Evolutionary conservation across 164 flowering plant genomes (phyloP), one percentile per base, ranked within the genome.

Genomic region (Dillenia suffruticosa): DNA sequence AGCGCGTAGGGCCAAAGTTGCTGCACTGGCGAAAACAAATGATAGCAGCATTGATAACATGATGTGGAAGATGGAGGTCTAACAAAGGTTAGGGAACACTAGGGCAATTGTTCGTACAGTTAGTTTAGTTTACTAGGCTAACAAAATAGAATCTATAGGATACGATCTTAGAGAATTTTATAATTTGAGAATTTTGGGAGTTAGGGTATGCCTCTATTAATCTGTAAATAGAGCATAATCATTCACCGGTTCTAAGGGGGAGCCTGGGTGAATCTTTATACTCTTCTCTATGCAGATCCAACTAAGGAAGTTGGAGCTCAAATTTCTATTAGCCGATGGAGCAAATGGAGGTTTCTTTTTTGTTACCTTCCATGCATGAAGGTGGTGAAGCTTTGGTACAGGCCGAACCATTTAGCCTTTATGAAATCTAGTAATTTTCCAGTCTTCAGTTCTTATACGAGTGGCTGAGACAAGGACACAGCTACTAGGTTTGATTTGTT

Each of bases 1-100:
- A 45, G 76, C 85, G 50, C 81, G 82, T 55, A 66, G 86, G n/a
- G 83, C 86, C 16, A 85, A 84, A 74, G 87, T 88, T 69, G 89
- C 83, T 9, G 90, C 87, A 17, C 19, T 81, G 61, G 93, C 84
- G 79, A 82, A 76, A 49, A 47, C 76, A 0, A 76, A 75, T 53
- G 76, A 78, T 9, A 9, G 67, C 56, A 64, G 67, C 67, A 51
- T 59, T 24, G 82, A 79, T 43, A 83, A 72, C 59, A 60, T 81
- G 64, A 64, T 72, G 2, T 87, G 90, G 96, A 89, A 76, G 74
- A 81, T 81, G 76, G 81, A 90, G 70, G 70, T 82, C 61, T 85
- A 73, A 78, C 65, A 53, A 19, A 54, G 56, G 61, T 55, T 74
- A 72, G 76, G 63, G 63, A 61, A 16, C 50, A 43, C 53, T 61